Conservation (phyloP, 768 basidiomycete species). For the Lactarius pseudohatsudake region DNA sequence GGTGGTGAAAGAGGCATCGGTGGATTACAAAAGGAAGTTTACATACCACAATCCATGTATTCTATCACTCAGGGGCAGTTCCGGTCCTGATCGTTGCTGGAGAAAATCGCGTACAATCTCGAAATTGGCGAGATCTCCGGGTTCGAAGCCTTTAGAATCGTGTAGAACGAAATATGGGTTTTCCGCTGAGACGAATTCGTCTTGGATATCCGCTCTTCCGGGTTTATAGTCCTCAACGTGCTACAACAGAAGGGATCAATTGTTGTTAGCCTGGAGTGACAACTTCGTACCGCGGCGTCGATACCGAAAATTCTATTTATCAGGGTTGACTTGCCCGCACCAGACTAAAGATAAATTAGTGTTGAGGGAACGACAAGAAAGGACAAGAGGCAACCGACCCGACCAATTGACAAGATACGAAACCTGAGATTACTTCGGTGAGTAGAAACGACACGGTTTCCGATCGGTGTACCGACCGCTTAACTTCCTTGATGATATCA, state of each 20-base stretch:
- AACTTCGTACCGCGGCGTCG: no score
- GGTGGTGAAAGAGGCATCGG: no score
- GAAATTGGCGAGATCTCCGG: neutral
- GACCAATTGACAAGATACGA: neutral
- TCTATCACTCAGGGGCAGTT: no score
- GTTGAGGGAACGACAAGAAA: no score
- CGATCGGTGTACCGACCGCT: neutral
- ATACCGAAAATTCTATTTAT: neutral
- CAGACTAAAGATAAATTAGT: no score
- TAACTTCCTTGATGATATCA: neutral
- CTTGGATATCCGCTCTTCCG: no score
- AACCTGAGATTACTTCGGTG: neutral
- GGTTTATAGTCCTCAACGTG: no score
- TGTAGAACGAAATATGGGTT: neutral
- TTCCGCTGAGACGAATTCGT: neutral
- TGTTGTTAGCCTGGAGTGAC: no score
- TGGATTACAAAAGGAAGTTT: no score
- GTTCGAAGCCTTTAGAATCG: neutral
- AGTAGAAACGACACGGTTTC: neutral
- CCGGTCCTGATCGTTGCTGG: no score
- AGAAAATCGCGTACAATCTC: neutral
- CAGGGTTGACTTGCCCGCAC: neutral
- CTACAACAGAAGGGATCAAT: no score
- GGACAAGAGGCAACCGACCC: neutral
- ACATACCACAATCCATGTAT: no score